Evolutionary conservation across 805 yeast species (phyloP).

Genomic region (Kluyveromyces wickerhamii): DNA sequence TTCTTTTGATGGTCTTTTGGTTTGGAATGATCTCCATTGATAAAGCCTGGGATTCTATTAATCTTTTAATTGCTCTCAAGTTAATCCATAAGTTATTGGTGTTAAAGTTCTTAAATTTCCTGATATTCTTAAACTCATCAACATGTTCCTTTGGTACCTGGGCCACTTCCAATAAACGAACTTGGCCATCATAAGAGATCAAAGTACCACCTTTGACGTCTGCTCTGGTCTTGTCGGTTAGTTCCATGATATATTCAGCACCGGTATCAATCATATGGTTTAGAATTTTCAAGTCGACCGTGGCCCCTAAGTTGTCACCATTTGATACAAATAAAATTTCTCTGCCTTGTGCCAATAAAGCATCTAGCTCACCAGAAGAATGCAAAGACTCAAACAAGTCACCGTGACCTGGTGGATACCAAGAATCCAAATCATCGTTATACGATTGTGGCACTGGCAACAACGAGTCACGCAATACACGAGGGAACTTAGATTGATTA

Average conservation of each 20-base stretch:
- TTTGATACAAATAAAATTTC: conserved; percentile 93
- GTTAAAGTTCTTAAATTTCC: conserved; percentile 96
- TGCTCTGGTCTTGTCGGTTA: conserved; percentile 97
- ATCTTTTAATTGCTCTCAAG: conserved; percentile 85
- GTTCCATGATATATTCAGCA: conserved; percentile 95
- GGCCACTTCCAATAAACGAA: conserved; percentile 90
- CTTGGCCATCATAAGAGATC: conserved; percentile 91
- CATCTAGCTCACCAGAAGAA: conserved; percentile 86
- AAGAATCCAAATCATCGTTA: conserved; percentile 70
- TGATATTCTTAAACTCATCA: conserved; percentile 95
- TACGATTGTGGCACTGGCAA: conserved; percentile 82
- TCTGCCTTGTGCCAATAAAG: conserved; percentile 84
- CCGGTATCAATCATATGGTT: conserved; percentile 88
- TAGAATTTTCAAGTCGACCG: conserved; percentile 85
- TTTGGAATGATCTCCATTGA: conserved; percentile 95
- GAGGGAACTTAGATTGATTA: conserved; percentile 96
- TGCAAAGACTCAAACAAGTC: conserved; percentile 88
- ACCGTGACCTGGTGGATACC: conserved; percentile 99
- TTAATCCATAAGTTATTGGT: conserved; percentile 98
- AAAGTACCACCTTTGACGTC: conserved; percentile 99
- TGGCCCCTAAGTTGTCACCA: conserved; percentile 98
- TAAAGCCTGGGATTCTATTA: conserved; percentile 75
- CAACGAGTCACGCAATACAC: conserved; percentile 91
- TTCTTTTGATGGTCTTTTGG: conserved; percentile 64
- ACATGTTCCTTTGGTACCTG: conserved; percentile 98